phyloP scores from a whole-genome alignment of 2,329 filamentous ascomycete species.

The Hypoxylon sp. region DNA sequence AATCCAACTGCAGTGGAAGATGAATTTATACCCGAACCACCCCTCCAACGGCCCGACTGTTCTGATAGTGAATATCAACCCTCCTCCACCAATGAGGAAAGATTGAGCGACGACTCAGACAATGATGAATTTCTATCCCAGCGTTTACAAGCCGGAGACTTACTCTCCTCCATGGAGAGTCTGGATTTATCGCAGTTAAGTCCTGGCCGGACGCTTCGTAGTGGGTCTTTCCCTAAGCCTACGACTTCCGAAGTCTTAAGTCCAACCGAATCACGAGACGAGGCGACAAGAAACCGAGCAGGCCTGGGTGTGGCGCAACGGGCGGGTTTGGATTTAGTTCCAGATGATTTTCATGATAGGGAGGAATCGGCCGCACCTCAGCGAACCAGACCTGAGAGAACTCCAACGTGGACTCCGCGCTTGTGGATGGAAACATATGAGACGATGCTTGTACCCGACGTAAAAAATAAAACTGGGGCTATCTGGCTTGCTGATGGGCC shows the following conservation, averaged over 20 bases:
- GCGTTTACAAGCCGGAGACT: neutral
- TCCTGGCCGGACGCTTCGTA: slow-evolving; percentile 14
- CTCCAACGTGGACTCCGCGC: slow-evolving; percentile 31
- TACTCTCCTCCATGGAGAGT: neutral
- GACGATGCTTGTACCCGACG: slow-evolving; percentile 20
- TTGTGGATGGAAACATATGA: slow-evolving; percentile 39
- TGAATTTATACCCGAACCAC: slow-evolving; percentile 6
- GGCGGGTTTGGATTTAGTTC: neutral
- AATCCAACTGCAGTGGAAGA: slow-evolving; percentile 7
- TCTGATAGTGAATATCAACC: slow-evolving; percentile 37
- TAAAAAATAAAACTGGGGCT: neutral
- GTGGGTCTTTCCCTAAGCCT: slow-evolving; percentile 10
- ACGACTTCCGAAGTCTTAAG: slow-evolving; percentile 8
- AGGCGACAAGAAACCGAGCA: neutral
- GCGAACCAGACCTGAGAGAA: slow-evolving; percentile 10
- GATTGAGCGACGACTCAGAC: slow-evolving; percentile 2
- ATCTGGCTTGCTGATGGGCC: slow-evolving; percentile 45
- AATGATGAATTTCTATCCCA: neutral
- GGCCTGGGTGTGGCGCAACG: neutral
- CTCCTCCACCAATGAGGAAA: slow-evolving; percentile 9
- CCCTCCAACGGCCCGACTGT: slow-evolving; percentile 16
- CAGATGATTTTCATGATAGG: neutral
- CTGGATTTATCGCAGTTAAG: slow-evolving; percentile 3
- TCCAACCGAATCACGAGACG: slow-evolving; percentile 5
- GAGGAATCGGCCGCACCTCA: neutral